Conservation (phyloP, 768 basidiomycete genomes). For the Tylopilus sp. region DNA sequence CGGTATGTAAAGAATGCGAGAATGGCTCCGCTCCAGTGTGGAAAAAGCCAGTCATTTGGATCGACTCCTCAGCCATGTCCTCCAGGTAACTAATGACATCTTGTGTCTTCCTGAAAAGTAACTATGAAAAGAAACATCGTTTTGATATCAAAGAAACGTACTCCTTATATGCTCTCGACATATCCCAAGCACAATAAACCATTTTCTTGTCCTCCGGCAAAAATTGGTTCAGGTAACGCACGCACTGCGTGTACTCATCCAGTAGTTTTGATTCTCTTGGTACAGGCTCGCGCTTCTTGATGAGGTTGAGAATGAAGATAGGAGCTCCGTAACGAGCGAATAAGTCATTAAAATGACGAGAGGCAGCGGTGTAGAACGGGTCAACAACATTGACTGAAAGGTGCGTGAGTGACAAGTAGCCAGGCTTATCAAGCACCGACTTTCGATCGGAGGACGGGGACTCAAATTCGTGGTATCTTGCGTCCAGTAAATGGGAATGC, state of each 20-base stretch:
- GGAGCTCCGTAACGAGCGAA: conserved; percentile 88
- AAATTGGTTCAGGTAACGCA: conserved; percentile 93
- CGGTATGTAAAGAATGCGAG: conserved; percentile 57
- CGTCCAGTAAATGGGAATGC: conserved; percentile 95
- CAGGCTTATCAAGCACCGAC: conserved; percentile 44
- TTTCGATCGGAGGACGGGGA: conserved; percentile 95
- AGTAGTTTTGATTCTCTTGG: conserved; percentile 88
- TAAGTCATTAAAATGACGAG: conserved; percentile 89
- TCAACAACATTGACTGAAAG: conserved; percentile 82
- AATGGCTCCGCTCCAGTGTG: conserved; percentile 89
- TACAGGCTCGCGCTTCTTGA: conserved; percentile 78
- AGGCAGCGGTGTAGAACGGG: conserved; percentile 91
- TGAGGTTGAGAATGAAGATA: conserved; percentile 88
- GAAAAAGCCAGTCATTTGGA: conserved; percentile 91
- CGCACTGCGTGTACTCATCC: conserved; percentile 89
- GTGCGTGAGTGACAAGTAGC: conserved; percentile 3
- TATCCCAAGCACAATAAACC: conserved; percentile 94
- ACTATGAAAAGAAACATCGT: neutral
- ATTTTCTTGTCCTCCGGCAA: conserved; percentile 82
- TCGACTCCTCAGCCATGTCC: conserved; percentile 90
- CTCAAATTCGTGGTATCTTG: conserved; percentile 89
- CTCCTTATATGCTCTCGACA: conserved; percentile 94
- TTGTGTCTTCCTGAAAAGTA: conserved; percentile 70
- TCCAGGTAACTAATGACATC: conserved; percentile 95
- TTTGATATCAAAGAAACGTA: conserved; percentile 32